A percentile compares a stretch with the other conserved stretches of the same genome.
Evolutionary conservation across 441 rosid species (phyloP).

Genomic region (Gossypium aridum): DNA sequence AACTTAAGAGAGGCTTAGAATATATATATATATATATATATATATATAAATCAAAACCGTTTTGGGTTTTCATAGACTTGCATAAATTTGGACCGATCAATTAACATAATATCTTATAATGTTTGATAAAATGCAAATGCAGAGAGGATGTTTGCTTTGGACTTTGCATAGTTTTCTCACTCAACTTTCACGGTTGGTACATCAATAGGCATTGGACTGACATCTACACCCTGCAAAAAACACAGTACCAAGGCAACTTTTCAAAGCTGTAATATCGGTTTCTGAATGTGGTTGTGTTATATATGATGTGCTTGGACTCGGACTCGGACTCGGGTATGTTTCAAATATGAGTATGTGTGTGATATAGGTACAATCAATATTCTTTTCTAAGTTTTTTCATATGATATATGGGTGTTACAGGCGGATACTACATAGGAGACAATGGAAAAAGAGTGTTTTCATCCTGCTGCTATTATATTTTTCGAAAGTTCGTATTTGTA

Average conservation of each 20-base stretch:
- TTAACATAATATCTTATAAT: background rate
- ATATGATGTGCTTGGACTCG: background rate
- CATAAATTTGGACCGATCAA: background rate
- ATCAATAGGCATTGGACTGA: slow-evolving; percentile 47
- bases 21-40: background rate
- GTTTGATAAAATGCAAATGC: background rate
- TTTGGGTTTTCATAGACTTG: background rate
- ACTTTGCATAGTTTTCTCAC: slow-evolving; percentile 40
- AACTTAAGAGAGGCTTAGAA: background rate
- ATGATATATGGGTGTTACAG: background rate
- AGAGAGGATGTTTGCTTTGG: slow-evolving; percentile 15
- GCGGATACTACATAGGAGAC: background rate
- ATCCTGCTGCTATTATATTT: background rate
- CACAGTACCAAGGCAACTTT: slow-evolving; percentile 8
- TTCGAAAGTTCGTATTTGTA: slow-evolving; percentile 35
- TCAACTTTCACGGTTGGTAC: slow-evolving; percentile 52
- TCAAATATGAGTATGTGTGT: background rate
- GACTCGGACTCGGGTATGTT: background rate
- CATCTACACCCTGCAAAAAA: slow-evolving; percentile 43
- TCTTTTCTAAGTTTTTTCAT: background rate
- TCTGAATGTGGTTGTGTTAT: background rate
- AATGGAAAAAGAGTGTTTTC: background rate
- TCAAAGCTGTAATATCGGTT: background rate
- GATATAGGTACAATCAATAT: background rate
- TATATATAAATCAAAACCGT: background rate